phyloP scores from a whole-genome alignment of 768 basidiomycete species.

The Austroboletus eburneus region DNA sequence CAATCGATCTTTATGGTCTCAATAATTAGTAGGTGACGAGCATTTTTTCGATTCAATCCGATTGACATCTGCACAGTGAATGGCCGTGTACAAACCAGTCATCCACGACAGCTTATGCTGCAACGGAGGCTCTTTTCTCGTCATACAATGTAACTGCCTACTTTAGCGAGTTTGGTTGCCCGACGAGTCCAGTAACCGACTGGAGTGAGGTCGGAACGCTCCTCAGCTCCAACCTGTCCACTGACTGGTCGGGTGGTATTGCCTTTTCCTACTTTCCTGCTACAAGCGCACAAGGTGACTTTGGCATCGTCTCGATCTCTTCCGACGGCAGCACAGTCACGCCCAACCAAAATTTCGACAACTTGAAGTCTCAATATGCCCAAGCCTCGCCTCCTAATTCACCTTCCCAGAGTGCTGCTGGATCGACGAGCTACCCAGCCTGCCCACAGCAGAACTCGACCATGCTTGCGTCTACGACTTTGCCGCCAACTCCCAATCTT shows the following conservation, averaged over 20 bases:
- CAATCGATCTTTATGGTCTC: conserved; percentile 84
- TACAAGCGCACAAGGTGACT: conserved; percentile 62
- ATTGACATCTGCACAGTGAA: conserved; percentile 44
- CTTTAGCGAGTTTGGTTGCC: conserved; percentile 87
- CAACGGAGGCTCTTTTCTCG: conserved; percentile 50
- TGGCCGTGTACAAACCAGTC: conserved; percentile 60
- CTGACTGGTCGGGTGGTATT: conserved; percentile 84
- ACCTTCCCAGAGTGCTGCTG: conserved; percentile 56
- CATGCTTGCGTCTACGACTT: conserved; percentile 59
- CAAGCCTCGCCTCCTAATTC: conserved; percentile 55
- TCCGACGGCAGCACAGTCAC: conserved; percentile 63
- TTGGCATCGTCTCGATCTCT: conserved; percentile 82
- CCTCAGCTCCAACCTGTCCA: conserved; percentile 66
- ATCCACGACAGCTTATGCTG: conserved; percentile 54
- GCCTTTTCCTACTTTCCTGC: conserved; percentile 92
- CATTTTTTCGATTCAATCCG: background rate
- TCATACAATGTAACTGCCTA: conserved; percentile 78
- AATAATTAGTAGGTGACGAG: conserved; percentile 69
- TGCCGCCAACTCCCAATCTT: conserved; percentile 84
- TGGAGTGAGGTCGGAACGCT: conserved; percentile 80
- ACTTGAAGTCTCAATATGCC: conserved; percentile 59
- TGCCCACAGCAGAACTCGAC: conserved; percentile 63
- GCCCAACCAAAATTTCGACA: conserved; percentile 61
- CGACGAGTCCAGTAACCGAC: conserved; percentile 52
- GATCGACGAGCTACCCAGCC: conserved; percentile 42